Evolutionary conservation across 495 filamentous ascomycete species (phyloP).

Genomic region (Lasiosphaeria hispida): DNA sequence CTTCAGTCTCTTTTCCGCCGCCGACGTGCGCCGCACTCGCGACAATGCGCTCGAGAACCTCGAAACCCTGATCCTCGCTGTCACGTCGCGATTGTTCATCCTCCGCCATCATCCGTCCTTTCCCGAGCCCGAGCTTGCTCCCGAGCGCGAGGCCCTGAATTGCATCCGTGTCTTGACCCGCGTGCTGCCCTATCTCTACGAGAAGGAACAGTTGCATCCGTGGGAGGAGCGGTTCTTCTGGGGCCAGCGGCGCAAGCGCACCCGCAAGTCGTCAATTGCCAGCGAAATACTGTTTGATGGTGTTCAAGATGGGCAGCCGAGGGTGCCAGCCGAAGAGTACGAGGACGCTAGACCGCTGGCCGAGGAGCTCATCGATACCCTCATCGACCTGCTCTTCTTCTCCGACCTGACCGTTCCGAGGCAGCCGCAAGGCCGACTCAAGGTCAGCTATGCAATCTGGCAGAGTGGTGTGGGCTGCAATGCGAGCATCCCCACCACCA

Average conservation of each 20-base stretch:
- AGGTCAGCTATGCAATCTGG: slow-evolving; percentile 94
- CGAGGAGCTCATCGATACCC: slow-evolving; percentile 88
- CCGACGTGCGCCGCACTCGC: slow-evolving; percentile 87
- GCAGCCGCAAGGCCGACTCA: slow-evolving; percentile 63
- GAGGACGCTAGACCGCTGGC: slow-evolving; percentile 85
- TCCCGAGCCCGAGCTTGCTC: slow-evolving; percentile 83
- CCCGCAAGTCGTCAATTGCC: slow-evolving; percentile 50
- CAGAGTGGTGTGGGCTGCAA: slow-evolving; percentile 97
- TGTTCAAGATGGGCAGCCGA: slow-evolving; percentile 52
- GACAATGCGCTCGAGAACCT: slow-evolving; percentile 86
- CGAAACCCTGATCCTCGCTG: slow-evolving; percentile 81
- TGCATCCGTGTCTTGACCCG: slow-evolving; percentile 92
- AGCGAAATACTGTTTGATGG: slow-evolving; percentile 87
- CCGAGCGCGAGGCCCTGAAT: slow-evolving; percentile 86
- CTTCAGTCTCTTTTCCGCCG: slow-evolving; percentile 91
- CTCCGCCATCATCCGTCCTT: slow-evolving; percentile 88
- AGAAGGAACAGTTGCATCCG: slow-evolving; percentile 75
- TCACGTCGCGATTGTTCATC: slow-evolving; percentile 74
- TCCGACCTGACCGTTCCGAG: slow-evolving; percentile 80
- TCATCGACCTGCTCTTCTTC: slow-evolving; percentile 89
- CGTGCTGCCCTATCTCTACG: slow-evolving; percentile 87
- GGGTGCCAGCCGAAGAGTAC: slow-evolving; percentile 57
- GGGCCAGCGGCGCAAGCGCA: slow-evolving; percentile 65
- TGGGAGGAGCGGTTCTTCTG: slow-evolving; percentile 97
- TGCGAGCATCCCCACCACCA: slow-evolving; percentile 79